A percentile compares a stretch with the other conserved stretches of the same genome.
Evolutionary conservation across 768 basidiomycete genomes (phyloP).

Genomic region (Ramaria rubella): DNA sequence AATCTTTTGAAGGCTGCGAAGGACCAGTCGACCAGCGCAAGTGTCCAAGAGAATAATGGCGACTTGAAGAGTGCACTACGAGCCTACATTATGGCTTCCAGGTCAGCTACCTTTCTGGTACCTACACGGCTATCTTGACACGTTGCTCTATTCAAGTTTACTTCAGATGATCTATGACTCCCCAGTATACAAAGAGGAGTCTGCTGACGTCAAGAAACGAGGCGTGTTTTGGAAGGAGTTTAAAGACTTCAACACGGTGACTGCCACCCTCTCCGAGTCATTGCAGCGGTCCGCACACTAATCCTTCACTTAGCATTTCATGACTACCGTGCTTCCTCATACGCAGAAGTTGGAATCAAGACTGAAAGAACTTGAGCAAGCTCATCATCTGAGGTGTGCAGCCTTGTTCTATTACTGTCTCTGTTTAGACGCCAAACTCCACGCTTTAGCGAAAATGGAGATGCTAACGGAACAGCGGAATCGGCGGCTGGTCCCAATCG

Average conservation of each 20-base stretch:
- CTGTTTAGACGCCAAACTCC: conserved; percentile 13
- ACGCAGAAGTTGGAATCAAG: conserved; percentile 40
- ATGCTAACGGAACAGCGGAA: conserved; percentile 8
- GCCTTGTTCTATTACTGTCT: conserved; percentile 10
- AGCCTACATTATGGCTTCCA: conserved; percentile 55
- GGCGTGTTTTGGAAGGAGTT: conserved; percentile 59
- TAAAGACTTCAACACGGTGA: conserved; percentile 57
- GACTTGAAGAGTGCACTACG: conserved; percentile 57
- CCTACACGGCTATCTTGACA: neutral
- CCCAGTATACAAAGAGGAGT: conserved; percentile 45
- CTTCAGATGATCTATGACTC: conserved; percentile 51
- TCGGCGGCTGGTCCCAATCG: conserved; percentile 34
- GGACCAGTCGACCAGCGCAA: conserved; percentile 47
- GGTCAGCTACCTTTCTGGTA: conserved; percentile 30
- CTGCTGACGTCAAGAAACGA: conserved; percentile 39
- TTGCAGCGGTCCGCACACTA: conserved; percentile 8
- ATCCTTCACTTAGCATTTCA: conserved; percentile 29
- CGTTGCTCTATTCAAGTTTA: neutral
- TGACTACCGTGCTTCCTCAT: conserved; percentile 31
- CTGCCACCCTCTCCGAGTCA: conserved; percentile 17
- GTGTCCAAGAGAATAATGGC: conserved; percentile 45
- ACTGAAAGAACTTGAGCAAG: conserved; percentile 40
- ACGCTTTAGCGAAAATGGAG: conserved; percentile 2
- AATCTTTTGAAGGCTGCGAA: conserved; percentile 59
- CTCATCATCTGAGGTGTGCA: conserved; percentile 3